Evolutionary conservation across 2,329 filamentous ascomycete species (phyloP).

Genomic region (Drechslera avenae): DNA sequence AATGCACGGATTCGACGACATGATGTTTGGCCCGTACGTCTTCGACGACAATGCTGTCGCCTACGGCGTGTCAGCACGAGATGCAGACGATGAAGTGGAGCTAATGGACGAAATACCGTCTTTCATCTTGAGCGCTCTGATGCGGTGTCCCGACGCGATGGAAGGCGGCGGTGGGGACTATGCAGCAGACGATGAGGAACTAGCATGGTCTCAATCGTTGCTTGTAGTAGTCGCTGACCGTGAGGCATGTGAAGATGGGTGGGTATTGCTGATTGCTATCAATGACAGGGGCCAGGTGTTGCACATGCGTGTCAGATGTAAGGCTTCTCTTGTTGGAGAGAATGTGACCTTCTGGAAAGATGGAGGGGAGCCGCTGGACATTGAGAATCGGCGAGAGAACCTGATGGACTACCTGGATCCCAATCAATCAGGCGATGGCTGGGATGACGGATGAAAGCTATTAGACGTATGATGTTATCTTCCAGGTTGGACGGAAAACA

Average conservation of each 20-base stretch:
- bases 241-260: conserved; percentile 3
- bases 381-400: neutral
- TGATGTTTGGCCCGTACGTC: neutral
- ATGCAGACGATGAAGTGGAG: conserved; percentile 7
- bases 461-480: neutral
- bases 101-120: conserved; percentile 2
- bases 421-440: conserved; percentile 1
- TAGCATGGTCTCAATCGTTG: neutral
- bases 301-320: neutral
- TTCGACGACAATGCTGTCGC: neutral
- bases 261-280: conserved; percentile 1
- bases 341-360: neutral
- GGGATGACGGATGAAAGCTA: conserved; percentile 1
- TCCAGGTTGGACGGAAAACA: no score
- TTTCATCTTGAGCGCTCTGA: conserved; percentile 3
- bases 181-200: neutral
- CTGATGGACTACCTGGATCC: neutral
- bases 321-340: neutral
- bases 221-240: conserved; percentile 1
- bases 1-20: neutral
- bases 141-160: conserved; percentile 2
- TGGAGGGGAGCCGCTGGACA: neutral
- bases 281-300: conserved; percentile 1
- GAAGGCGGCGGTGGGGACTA: neutral
- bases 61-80: neutral